phyloP scores from a whole-genome alignment of 345 rosid genomes.

The Rhodamnia rubescens region DNA sequence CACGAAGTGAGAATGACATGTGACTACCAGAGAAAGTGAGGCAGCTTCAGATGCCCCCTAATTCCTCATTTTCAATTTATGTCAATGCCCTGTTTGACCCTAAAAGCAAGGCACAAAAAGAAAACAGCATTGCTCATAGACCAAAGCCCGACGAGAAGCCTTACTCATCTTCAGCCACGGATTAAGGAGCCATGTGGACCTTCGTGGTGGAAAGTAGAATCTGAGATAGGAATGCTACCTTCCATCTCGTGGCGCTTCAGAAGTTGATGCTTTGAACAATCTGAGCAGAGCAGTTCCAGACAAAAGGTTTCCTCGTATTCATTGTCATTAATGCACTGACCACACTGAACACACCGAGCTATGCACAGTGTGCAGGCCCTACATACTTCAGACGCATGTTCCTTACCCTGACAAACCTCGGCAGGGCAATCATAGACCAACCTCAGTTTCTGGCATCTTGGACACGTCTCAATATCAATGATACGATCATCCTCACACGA shows the following conservation, averaged over 20 bases:
- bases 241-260: slow-evolving; percentile 19
- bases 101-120: background rate
- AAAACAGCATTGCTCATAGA: background rate
- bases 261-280: slow-evolving; percentile 29
- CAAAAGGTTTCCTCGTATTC: slow-evolving; percentile 85
- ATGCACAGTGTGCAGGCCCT: slow-evolving; percentile 89
- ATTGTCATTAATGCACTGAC: slow-evolving; percentile 66
- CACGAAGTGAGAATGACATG: background rate
- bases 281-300: slow-evolving; percentile 61
- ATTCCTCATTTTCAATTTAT: background rate
- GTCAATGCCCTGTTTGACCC: background rate
- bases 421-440: slow-evolving; percentile 89
- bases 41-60: background rate
- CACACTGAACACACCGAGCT: slow-evolving; percentile 72
- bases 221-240: slow-evolving; percentile 6
- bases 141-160: background rate
- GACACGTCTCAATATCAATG: slow-evolving; percentile 86
- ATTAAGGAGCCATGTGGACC: slow-evolving; percentile 5
- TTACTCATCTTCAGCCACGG: slow-evolving; percentile 30
- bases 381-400: slow-evolving; percentile 28
- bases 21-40: background rate
- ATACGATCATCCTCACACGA: slow-evolving; percentile 64
- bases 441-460: slow-evolving; percentile 63
- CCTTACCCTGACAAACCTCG: slow-evolving; percentile 55
- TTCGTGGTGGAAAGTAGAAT: slow-evolving; percentile 8